These are phyloP conservation scores for Populus nigra DNA, from an alignment of 345 rosid species.

Conservation along the genomic window DNA sequence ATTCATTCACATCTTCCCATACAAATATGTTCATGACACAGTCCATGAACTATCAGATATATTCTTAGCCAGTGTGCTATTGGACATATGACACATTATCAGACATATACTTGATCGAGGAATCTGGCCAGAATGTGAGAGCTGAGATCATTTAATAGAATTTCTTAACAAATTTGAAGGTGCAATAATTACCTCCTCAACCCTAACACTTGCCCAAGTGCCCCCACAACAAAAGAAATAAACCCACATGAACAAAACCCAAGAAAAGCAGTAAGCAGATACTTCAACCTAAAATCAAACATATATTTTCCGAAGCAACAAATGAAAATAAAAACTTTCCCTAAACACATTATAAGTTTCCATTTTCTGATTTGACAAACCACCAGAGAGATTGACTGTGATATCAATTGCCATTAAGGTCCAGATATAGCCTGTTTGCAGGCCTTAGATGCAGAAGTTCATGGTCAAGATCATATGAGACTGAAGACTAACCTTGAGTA, in stretches of 20 bases:
- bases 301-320: not conserved
- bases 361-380: not conserved
- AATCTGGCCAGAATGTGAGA: not conserved
- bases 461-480: not conserved
- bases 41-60: not conserved
- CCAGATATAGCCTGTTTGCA: not conserved
- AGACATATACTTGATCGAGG: not conserved
- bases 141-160: not conserved
- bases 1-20: not conserved
- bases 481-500: conserved; percentile 25
- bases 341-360: not conserved
- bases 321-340: not conserved
- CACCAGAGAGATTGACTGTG: not conserved
- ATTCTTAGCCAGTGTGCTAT: not conserved
- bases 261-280: not conserved
- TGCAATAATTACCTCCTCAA: not conserved
- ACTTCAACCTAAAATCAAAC: not conserved
- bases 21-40: not conserved
- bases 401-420: not conserved
- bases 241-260: not conserved
- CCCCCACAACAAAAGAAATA: not conserved
- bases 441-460: not conserved
- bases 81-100: not conserved
- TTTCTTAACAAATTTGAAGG: not conserved
- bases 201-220: not conserved